Evolutionary conservation across 805 yeast species (phyloP).

Genomic region (Ogataea pignaliae): DNA sequence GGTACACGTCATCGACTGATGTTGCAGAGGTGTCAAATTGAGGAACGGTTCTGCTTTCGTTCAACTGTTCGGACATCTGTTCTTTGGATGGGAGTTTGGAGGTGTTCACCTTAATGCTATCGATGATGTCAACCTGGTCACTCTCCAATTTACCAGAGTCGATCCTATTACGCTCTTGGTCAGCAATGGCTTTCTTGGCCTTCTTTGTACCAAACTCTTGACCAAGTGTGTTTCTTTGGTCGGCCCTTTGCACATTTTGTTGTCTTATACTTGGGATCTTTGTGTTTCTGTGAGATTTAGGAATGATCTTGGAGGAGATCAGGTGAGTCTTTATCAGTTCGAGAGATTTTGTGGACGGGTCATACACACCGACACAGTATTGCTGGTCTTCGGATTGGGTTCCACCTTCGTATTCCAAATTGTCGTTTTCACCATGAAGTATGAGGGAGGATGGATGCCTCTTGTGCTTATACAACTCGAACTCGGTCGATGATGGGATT

Average conservation of each 20-base stretch:
- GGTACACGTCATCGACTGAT: constrained; percentile 76
- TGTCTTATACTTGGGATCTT: constrained; percentile 62
- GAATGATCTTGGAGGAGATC: constrained; percentile 55
- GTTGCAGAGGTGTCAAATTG: constrained; percentile 73
- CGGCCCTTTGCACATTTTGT: constrained; percentile 42
- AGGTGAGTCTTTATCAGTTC: constrained; percentile 63
- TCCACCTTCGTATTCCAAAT: constrained; percentile 68
- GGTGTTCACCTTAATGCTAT: constrained; percentile 67
- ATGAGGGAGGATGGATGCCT: constrained; percentile 36
- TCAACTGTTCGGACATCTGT: constrained; percentile 52
- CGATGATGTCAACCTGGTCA: constrained; percentile 76
- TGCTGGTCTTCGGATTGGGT: constrained; percentile 35
- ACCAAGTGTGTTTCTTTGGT: constrained; percentile 81
- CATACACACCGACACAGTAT: constrained; percentile 76
- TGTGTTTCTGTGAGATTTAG: constrained; percentile 52
- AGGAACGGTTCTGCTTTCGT: constrained; percentile 81
- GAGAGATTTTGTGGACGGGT: constrained; percentile 57
- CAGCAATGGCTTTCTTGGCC: constrained; percentile 86
- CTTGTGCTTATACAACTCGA: constrained; percentile 57
- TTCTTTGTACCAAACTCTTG: constrained; percentile 96
- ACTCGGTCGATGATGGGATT: constrained; percentile 52
- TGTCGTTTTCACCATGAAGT: constrained; percentile 75
- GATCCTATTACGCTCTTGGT: constrained; percentile 75
- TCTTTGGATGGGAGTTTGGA: constrained; percentile 67
- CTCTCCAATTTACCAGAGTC: constrained; percentile 73